Percentiles rank a stretch among this genome's conserved stretches.
Evolutionary conservation across 2,329 filamentous ascomycete genomes (phyloP).

Genomic region (Hymenoscyphus scutula): DNA sequence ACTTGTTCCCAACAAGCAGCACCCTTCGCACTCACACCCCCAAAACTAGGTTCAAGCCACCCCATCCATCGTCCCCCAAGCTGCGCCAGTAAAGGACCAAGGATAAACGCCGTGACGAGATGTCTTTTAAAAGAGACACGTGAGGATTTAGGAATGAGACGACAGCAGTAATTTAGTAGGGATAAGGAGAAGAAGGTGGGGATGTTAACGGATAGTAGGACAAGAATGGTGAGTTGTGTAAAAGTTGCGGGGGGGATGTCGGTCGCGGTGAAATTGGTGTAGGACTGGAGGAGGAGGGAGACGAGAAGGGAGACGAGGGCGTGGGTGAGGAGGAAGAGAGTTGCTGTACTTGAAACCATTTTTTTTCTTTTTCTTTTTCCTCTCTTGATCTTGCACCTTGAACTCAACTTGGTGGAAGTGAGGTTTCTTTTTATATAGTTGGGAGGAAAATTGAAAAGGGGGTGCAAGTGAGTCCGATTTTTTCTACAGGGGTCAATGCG

Average conservation of each 20-base stretch:
- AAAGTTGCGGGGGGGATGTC: background rate
- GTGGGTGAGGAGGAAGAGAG: constrained; percentile 11
- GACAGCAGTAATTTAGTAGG: background rate
- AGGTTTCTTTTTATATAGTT: background rate
- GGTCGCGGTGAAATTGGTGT: background rate
- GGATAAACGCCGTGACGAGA: constrained; percentile 1
- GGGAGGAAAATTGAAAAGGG: background rate
- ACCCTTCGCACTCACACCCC: background rate
- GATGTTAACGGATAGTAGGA: background rate
- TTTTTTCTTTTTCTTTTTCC: too few species aligned
- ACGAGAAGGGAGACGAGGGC: background rate
- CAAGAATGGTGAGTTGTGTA: background rate
- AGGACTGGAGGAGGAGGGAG: background rate
- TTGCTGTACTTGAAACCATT: constrained; percentile 14
- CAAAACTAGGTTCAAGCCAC: too few species aligned
- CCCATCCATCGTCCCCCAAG: background rate
- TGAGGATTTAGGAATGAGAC: background rate
- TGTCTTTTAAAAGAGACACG: constrained; percentile 6
- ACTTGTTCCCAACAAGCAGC: constrained; percentile 11
- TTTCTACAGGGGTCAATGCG: background rate
- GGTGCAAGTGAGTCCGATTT: background rate
- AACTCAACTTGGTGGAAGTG: background rate
- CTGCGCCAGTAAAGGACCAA: background rate
- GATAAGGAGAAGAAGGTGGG: background rate
- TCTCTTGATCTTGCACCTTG: too few species aligned